Evolutionary conservation across 192 early-diverging fungal genomes (phyloP), one percentile per base, ranked within the genome.

Genomic region (Umbelopsis isabellina): DNA sequence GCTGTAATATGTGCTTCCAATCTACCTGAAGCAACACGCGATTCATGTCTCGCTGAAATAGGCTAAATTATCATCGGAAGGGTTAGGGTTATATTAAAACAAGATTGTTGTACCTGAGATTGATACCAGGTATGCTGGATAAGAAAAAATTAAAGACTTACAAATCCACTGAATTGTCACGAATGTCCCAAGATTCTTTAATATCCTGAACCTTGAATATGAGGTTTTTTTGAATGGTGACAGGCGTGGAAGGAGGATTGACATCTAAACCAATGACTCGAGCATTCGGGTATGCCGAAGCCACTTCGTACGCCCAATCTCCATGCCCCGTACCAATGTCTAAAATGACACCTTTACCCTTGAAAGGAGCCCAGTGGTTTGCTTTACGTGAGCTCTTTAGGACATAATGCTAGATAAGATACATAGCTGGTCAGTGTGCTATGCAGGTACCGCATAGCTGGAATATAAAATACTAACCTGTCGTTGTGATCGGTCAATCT

Each of bases 241-340:
- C 70, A 22, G 75, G 78, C 35, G 52, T 71, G 22, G 25, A 27
- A 20, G 78, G 78, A 7, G 70, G 66, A 9, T 44, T 44, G 33
- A 75, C 21, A 49, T 79, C 78, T 0, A 79, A 18, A 7, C 74
- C 78, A 16, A 72, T 58, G 13, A 79, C 70, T 64, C 69, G 44
- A 9, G 64, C 50, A 25, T 66, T 53, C 8, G 70, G 68, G 49
- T 58, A 71, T 46, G 72, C 44, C 15, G 58, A 68, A 23, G 78
- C 78, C 48, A 79, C 72, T 61, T 79, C 78, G 11, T 69, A 53
- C 5, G 78, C 78, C 78, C 78, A 79, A 22, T 75, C 75, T 30
- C 78, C 78, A 49, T 75, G 75, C 15, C 78, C 78, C 18, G 73
- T 75, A 41, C 78, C 78, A 7, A 75, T 46, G 69, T 79, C 78